These are phyloP conservation scores for Microcyclospora pomicola DNA, from an alignment of 2,329 filamentous ascomycete genomes.

Conservation along the genomic window DNA sequence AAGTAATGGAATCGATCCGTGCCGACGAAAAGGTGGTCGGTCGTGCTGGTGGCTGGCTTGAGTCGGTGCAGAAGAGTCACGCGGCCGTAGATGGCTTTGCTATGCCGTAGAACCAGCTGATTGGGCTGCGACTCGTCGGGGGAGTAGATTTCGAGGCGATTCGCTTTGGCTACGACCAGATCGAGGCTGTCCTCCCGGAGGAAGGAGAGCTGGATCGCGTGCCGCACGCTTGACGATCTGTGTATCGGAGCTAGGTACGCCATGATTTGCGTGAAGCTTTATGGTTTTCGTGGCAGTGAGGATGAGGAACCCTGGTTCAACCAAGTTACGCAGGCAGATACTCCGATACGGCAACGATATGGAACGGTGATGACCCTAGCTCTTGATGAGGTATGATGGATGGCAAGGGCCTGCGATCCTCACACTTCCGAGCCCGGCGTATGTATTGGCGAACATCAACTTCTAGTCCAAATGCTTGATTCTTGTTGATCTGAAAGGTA, in stretches of 20 bases:
- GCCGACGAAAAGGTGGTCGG: conserved; percentile 81
- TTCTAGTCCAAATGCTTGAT: too few species aligned
- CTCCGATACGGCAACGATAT: too few species aligned
- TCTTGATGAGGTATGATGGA: too few species aligned
- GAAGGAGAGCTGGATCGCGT: conserved; percentile 71
- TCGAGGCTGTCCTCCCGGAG: conserved; percentile 62
- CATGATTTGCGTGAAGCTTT: conserved; percentile 40
- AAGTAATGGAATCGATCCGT: conserved; percentile 88
- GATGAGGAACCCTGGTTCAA: too few species aligned
- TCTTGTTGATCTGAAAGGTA: too few species aligned
- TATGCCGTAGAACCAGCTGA: conserved; percentile 51
- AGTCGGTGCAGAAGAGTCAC: conserved; percentile 75
- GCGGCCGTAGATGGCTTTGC: conserved; percentile 67
- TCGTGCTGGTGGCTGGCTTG: conserved; percentile 56
- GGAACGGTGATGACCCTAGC: too few species aligned
- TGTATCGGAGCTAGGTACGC: conserved; percentile 92
- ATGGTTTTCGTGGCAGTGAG: too few species aligned
- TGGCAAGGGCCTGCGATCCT: too few species aligned
- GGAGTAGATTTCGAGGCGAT: conserved; percentile 73
- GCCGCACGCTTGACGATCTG: conserved; percentile 75
- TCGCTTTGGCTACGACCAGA: conserved; percentile 74
- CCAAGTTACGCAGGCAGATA: too few species aligned
- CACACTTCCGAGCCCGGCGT: too few species aligned
- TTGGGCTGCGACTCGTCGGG: conserved; percentile 33
- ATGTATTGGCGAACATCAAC: too few species aligned